Evolutionary conservation across 2,329 filamentous ascomycete species (phyloP).

Genomic region (Polychaeton citri): DNA sequence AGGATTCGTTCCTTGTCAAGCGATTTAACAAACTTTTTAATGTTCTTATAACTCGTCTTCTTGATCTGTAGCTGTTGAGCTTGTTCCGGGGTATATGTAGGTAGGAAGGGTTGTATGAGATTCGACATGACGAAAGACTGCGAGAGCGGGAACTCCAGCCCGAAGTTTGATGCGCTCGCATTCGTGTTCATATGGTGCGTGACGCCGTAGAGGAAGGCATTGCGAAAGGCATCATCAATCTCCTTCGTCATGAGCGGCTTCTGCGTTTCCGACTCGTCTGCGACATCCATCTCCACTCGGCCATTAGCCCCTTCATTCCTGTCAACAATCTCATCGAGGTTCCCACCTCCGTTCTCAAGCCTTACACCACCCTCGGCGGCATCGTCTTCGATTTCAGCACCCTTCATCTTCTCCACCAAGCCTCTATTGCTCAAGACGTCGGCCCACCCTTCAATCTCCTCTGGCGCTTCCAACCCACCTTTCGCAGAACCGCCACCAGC

Average conservation of each 20-base stretch:
- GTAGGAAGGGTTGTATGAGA: constrained; percentile 53
- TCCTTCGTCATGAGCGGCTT: constrained; percentile 47
- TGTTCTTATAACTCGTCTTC: constrained; percentile 57
- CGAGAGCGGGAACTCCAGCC: constrained; percentile 48
- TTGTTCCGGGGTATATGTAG: constrained; percentile 42
- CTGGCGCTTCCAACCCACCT: constrained; percentile 40
- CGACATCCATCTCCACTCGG: constrained; percentile 16
- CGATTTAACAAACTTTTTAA: constrained; percentile 56
- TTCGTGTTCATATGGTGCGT: constrained; percentile 46
- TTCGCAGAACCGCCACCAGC: constrained; percentile 34
- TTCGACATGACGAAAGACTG: constrained; percentile 51
- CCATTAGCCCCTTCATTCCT: constrained; percentile 7
- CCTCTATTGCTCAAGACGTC: constrained; percentile 21
- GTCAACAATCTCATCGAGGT: constrained; percentile 14
- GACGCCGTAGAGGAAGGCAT: constrained; percentile 51
- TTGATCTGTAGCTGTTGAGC: constrained; percentile 51
- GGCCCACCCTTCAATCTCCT: constrained; percentile 39
- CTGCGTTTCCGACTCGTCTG: constrained; percentile 17
- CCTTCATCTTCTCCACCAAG: constrained; percentile 27
- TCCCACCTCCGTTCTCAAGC: constrained; percentile 13
- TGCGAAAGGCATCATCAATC: constrained; percentile 51
- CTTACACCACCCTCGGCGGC: constrained; percentile 33
- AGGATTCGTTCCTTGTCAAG: constrained; percentile 51
- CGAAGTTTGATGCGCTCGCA: constrained; percentile 36
- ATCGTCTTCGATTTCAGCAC: constrained; percentile 30